Conservation (phyloP, 129 eudicot genomes). For the Ambrosia trifida region DNA sequence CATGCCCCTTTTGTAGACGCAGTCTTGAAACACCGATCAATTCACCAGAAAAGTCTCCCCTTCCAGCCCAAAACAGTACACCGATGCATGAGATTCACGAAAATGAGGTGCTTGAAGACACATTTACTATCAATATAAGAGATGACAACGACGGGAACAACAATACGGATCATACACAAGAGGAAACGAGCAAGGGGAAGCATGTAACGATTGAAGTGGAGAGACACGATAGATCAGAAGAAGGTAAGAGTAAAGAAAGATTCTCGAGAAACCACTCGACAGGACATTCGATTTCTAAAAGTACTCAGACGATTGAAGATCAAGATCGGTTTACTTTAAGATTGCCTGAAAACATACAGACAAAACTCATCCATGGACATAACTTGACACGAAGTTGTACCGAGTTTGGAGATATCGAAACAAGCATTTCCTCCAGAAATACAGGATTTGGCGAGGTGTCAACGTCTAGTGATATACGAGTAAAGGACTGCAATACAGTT, state of each 20-base stretch:
- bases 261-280: slow-evolving; percentile 77
- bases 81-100: slow-evolving; percentile 42
- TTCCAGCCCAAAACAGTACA: slow-evolving; percentile 10
- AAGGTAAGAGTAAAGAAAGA: slow-evolving; percentile 24
- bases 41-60: slow-evolving; percentile 32
- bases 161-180: neutral
- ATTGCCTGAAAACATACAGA: slow-evolving; percentile 65
- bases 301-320: slow-evolving; percentile 27
- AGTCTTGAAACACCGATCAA: slow-evolving; percentile 40
- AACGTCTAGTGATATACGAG: slow-evolving; percentile 28
- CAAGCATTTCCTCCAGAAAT: slow-evolving; percentile 28
- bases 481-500: slow-evolving; percentile 4
- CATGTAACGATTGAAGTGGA: slow-evolving; percentile 27
- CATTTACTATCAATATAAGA: slow-evolving; percentile 39
- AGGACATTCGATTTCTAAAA: slow-evolving; percentile 69
- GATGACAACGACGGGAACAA: slow-evolving; percentile 40
- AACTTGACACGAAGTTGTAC: slow-evolving; percentile 60
- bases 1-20: slow-evolving; percentile 85
- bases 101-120: slow-evolving; percentile 37
- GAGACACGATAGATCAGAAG: slow-evolving; percentile 14
- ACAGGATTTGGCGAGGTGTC: slow-evolving; percentile 58
- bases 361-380: slow-evolving; percentile 54
- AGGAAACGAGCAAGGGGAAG: slow-evolving; percentile 22
- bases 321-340: slow-evolving; percentile 61
- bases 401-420: slow-evolving; percentile 55